These are phyloP conservation scores for Talaromyces sp. DNA, from an alignment of 2,329 filamentous ascomycete genomes.

Conservation along the genomic window DNA sequence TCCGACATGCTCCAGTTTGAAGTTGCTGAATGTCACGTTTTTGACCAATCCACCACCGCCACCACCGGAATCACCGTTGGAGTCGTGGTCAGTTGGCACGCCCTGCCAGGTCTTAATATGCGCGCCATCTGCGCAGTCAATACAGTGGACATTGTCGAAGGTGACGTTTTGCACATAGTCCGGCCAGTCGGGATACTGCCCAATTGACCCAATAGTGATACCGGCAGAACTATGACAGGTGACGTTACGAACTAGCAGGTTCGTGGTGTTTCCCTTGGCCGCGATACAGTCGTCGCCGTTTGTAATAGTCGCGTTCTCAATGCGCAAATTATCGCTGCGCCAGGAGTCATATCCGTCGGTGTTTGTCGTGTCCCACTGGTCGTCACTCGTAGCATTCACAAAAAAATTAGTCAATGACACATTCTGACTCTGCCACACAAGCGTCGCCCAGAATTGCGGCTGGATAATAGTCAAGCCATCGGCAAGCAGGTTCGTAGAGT, in stretches of 20 bases:
- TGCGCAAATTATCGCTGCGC: constrained; percentile 43
- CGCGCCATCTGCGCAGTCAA: constrained; percentile 17
- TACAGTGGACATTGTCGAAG: constrained; percentile 25
- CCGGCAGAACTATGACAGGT: constrained; percentile 33
- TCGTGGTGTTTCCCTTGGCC: constrained; percentile 37
- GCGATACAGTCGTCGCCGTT: constrained; percentile 34
- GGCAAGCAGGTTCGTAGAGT: constrained; percentile 45
- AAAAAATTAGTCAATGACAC: constrained; percentile 50
- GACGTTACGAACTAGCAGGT: constrained; percentile 33
- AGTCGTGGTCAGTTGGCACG: constrained; percentile 12
- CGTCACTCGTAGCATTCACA: constrained; percentile 44
- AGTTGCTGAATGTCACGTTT: constrained; percentile 18
- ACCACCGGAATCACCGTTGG: constrained; percentile 18
- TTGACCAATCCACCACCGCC: constrained; percentile 18
- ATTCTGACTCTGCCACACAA: constrained; percentile 43
- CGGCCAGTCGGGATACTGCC: constrained; percentile 29
- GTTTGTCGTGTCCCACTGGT: constrained; percentile 43
- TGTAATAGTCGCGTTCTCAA: constrained; percentile 42
- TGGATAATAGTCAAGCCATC: constrained; percentile 45
- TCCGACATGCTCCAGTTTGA: constrained; percentile 17
- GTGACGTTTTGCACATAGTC: constrained; percentile 34
- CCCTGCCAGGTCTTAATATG: constrained; percentile 25
- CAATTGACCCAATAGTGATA: constrained; percentile 35
- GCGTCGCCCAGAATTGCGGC: constrained; percentile 47
- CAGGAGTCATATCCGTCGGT: constrained; percentile 49